Base-by-base conservation (phyloP, 2,329 filamentous ascomycete genomes). In the Fusarium guadeloupense region DNA sequence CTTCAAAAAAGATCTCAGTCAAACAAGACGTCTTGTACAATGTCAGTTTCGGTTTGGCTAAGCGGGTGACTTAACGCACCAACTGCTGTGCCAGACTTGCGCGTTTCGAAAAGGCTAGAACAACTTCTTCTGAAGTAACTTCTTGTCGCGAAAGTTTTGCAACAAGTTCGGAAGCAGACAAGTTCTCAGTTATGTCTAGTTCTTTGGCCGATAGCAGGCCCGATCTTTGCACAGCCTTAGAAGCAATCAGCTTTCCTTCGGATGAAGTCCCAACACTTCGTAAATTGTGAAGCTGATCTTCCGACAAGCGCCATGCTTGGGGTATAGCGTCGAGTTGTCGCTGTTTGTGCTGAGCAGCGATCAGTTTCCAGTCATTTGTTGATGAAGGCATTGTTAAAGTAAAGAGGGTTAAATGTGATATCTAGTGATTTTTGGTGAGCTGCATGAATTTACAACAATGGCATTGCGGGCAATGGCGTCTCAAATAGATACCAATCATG, bases 11-110 rank as follows among this genome's bases (percentile, higher is more conserved):
- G 1, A 68, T 59, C 31, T 68, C 66, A 1, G 66, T 68, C 30
- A 68, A 21, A 7, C 63, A 69, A 1, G 54, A 57, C 8, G 63
- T 69, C 66, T 68, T 12, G 1, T 1, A 0, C 1, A 4, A 3
- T 5, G 20, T 64, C 16, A 64, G 39, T 3, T 0, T 13, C 7
- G 1, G 3, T 28, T 3, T 2, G 6, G 2, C 6, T 2, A 0
- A 10, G 9, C 5, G 2, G 1, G 7, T 4, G 1, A 9, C 10
- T n/a, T 2, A 1, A 30, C 59, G 1, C 4, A 68, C 66, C 25
- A 67, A 21, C 41, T 69, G 66, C 6, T 69, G 66, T 6, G 66
- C 66, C 9, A 69, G 52, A 21, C 57, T 54, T 5, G 66, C 66
- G 8, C 66, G 60, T 40, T 69, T 69, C 9, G 52, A 60, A n/a